These are phyloP conservation scores for Dichotomocladium elegans DNA, from an alignment of 371 early-diverging fungal genomes.

Conservation along the genomic window DNA sequence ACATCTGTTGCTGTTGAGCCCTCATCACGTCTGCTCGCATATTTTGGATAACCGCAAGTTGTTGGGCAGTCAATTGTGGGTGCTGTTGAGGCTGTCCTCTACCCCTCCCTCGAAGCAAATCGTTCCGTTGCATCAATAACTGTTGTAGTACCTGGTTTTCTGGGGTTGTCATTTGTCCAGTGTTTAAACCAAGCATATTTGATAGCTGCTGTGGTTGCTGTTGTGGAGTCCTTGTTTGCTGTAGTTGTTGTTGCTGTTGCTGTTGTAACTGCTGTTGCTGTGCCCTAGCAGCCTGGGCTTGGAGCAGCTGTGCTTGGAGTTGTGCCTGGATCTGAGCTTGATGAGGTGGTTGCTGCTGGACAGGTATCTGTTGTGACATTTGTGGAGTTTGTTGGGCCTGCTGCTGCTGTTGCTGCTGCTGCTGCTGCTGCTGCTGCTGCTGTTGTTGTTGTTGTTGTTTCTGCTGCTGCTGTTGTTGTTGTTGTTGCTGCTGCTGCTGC, in stretches of 20 bases:
- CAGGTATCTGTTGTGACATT: constrained; percentile 6
- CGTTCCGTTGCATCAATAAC: constrained; percentile 26
- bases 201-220: constrained; percentile 15
- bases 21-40: constrained; percentile 14
- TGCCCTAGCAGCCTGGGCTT: constrained; percentile 10
- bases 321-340: constrained; percentile 12
- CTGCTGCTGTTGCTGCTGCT: constrained; percentile 8
- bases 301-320: constrained; percentile 17
- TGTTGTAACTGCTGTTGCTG: constrained; percentile 12
- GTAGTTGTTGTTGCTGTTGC: constrained; percentile 19
- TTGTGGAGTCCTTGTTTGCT: constrained; percentile 12
- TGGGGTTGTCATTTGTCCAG: constrained; percentile 21
- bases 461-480: constrained; percentile 9
- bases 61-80: constrained; percentile 17
- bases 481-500: constrained; percentile 12
- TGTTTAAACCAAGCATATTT: constrained; percentile 17
- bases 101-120: constrained; percentile 23
- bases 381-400: constrained; percentile 6
- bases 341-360: constrained; percentile 12
- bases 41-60: constrained; percentile 24
- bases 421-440: constrained; percentile 18
- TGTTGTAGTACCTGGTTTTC: constrained; percentile 31
- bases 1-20: constrained; percentile 10
- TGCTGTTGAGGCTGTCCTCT: constrained; percentile 16
- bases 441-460: constrained; percentile 4